Evolutionary conservation across 495 filamentous ascomycete species (phyloP).

Genomic region (Rhypophila decipiens): DNA sequence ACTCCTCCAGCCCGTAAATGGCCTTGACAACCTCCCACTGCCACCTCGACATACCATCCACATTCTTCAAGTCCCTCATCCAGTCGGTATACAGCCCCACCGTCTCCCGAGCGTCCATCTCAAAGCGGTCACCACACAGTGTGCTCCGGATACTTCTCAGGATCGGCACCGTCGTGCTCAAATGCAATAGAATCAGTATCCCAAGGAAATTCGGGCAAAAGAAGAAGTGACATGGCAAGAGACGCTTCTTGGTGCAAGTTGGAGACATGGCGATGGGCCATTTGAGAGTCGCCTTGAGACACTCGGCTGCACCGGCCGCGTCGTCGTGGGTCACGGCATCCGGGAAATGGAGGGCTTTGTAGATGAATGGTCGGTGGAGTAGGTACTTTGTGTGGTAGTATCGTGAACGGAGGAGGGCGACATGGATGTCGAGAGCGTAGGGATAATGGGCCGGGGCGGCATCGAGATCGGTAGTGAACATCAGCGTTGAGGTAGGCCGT

Average conservation of each 20-base stretch:
- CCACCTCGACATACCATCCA: slow-evolving; percentile 44
- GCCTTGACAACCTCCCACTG: slow-evolving; percentile 45
- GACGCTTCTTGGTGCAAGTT: slow-evolving; percentile 46
- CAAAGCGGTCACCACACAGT: slow-evolving; percentile 38
- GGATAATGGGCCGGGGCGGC: slow-evolving; percentile 33
- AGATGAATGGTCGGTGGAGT: slow-evolving; percentile 53
- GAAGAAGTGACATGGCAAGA: slow-evolving; percentile 52
- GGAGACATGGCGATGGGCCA: slow-evolving; percentile 56
- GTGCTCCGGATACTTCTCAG: slow-evolving; percentile 37
- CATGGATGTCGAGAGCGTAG: slow-evolving; percentile 47
- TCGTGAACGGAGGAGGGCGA: slow-evolving; percentile 48
- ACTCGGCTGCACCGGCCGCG: slow-evolving; percentile 42
- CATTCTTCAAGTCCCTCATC: slow-evolving; percentile 45
- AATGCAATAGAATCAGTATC: slow-evolving; percentile 48
- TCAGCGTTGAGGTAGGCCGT: slow-evolving; percentile 21
- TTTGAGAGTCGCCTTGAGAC: slow-evolving; percentile 43
- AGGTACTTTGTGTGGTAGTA: slow-evolving; percentile 57
- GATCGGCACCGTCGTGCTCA: slow-evolving; percentile 42
- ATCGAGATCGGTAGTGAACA: slow-evolving; percentile 48
- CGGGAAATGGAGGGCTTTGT: slow-evolving; percentile 55
- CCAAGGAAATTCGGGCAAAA: slow-evolving; percentile 54
- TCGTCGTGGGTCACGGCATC: slow-evolving; percentile 48
- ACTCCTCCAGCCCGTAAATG: slow-evolving; percentile 36
- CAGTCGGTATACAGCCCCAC: slow-evolving; percentile 46
- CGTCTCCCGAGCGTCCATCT: slow-evolving; percentile 42